Evolutionary conservation across 176 grass and related monocot genomes (phyloP), one percentile per base, ranked within the genome.

Genomic region (Aechmea fasciata): DNA sequence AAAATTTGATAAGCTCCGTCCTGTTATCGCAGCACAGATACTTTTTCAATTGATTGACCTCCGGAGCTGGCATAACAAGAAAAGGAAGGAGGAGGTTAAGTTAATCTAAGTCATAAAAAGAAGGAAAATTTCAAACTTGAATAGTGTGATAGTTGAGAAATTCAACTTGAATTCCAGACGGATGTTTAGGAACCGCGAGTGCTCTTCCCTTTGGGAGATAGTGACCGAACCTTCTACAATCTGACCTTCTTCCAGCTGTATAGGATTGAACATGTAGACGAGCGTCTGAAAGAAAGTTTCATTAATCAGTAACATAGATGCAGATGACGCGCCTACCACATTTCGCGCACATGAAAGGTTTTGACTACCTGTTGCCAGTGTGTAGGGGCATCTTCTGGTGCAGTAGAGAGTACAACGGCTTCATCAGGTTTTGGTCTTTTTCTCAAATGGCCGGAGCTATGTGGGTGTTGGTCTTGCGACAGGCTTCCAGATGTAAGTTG

Each of bases 361-460:
- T 24, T 5, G 68, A 71, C 65, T 51, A 99, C 94, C 94, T 99
- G 94, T 78, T 99, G 84, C 94, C 94, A 99, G 72, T 99, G 94
- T 41, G 94, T 93, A 63, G 89, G 94, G 20, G 84, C 67, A 73
- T 99, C 94, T 69, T 99, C 87, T 52, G 94, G 94, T 75, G 89
- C 94, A 78, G 94, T 99, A 54, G 94, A 99, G 33, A 99, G 80
- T 71, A 93, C 79, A 78, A 99, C 81, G 0, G 84, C 51, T 28
- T 82, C 74, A 84, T 92, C 89, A 51, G 63, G 51, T 76, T 93
- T 99, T 83, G 70, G 72, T 70, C 83, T 83, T 78, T 82, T 91
- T 68, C 52, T 87, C 65, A 68, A 84, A 24, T 79, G 78, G 51
- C 51, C 75, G 57, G 78, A 65, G 76, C 51, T 75, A 79, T 79